These are phyloP conservation scores for Rosa persica DNA, from an alignment of 306 rosid genomes.

Conservation along the genomic window DNA sequence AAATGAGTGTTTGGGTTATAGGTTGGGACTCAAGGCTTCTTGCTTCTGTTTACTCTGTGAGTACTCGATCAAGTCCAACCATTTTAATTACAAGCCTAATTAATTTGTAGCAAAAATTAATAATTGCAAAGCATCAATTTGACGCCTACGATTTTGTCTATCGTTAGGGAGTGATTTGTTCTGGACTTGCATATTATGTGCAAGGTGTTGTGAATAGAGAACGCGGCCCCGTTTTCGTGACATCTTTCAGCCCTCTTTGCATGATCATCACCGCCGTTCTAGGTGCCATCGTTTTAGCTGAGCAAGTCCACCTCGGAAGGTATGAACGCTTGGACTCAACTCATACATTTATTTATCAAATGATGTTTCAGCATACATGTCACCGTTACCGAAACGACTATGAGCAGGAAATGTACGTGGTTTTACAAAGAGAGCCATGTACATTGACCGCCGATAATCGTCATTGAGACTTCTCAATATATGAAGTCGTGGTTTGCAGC, in stretches of 20 bases:
- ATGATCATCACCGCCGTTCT: constrained; percentile 86
- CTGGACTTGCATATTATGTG: constrained; percentile 48
- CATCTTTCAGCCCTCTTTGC: constrained; percentile 94
- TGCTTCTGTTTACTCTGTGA: constrained; percentile 89
- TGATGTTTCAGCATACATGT: neutral
- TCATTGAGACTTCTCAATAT: too few relatives aligned
- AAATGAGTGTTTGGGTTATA: constrained; percentile 70
- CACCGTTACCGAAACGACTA: neutral
- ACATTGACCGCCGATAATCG: neutral
- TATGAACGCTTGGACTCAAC: constrained; percentile 12
- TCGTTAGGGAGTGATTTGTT: constrained; percentile 20
- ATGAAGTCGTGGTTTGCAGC: neutral
- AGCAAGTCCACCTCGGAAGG: constrained; percentile 84
- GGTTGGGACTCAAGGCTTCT: constrained; percentile 98
- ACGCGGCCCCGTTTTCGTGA: constrained; percentile 92
- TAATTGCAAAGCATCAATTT: neutral
- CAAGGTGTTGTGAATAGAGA: constrained; percentile 85
- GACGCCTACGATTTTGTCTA: neutral
- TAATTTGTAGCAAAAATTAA: neutral
- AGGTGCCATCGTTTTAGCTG: constrained; percentile 86
- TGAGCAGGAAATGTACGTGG: neutral
- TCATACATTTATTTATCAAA: neutral
- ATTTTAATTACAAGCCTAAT: neutral
- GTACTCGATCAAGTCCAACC: constrained; percentile 13
- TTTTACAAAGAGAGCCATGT: neutral